A percentile compares a stretch with the other conserved stretches of the same genome.
Conservation (phyloP, 2,329 filamentous ascomycete species). For the Emergomyces africanus region DNA sequence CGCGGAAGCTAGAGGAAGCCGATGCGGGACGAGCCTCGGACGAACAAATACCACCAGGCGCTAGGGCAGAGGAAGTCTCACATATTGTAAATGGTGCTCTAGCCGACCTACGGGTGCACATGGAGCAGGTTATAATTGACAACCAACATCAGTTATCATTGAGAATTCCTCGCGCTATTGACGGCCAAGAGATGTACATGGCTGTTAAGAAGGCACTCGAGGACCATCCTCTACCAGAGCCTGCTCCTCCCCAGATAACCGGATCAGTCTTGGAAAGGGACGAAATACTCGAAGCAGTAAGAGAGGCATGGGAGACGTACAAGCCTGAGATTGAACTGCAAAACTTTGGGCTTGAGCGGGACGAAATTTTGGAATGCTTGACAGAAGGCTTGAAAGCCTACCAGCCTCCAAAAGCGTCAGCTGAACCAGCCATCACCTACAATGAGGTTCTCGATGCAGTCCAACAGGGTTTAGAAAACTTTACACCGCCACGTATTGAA, state of each 20-base stretch:
- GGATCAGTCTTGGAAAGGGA: constrained; percentile 54
- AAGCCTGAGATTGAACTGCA: constrained; percentile 88
- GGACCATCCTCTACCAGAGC: constrained; percentile 46
- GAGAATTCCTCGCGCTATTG: constrained; percentile 50
- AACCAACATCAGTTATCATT: constrained; percentile 57
- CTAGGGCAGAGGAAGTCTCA: constrained; percentile 57
- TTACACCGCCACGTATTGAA: constrained; percentile 59
- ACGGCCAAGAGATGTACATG: constrained; percentile 76
- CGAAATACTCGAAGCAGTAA: constrained; percentile 74
- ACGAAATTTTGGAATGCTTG: constrained; percentile 78
- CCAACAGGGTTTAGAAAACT: constrained; percentile 72
- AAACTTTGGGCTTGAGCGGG: constrained; percentile 77
- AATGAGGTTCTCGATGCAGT: constrained; percentile 80
- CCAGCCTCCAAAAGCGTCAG: constrained; percentile 30
- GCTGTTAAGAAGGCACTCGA: constrained; percentile 63
- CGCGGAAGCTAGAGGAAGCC: constrained; percentile 60
- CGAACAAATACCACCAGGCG: constrained; percentile 34
- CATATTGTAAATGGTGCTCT: constrained; percentile 70
- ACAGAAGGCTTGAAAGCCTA: constrained; percentile 76
- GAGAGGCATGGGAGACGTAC: constrained; percentile 86
- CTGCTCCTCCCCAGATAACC: constrained; percentile 38
- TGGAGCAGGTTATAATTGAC: constrained; percentile 67
- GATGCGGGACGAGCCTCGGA: constrained; percentile 34
- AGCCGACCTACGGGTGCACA: constrained; percentile 68
- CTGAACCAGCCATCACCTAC: constrained; percentile 51